Base-by-base conservation (phyloP, 164 flowering plant genomes). In the Nymphaea colorata region DNA sequence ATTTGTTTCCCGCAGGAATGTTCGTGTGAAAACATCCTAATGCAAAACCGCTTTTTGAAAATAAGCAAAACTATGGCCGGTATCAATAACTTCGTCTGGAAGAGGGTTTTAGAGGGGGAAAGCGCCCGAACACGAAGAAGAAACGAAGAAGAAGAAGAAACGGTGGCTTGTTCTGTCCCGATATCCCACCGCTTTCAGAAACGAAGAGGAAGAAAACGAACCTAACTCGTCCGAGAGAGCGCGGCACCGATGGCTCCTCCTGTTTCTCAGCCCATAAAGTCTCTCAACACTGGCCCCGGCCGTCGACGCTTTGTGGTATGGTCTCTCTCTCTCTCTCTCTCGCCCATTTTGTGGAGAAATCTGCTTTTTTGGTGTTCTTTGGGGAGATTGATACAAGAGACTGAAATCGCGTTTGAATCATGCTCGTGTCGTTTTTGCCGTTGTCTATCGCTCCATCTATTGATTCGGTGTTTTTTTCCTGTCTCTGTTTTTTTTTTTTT, bases 251-350 rank as follows among this genome's bases (percentile, higher is more conserved):
- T 68, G 76, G 85, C 96, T 17, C 55, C 77, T 5, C 77, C 83
- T 0, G 78, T 83, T 0, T 83, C 86, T 60, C 78, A 47, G 45
- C 84, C 89, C 0, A 93, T 93, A 42, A 93, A 90, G 81, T 85
- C 96, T 41, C 90, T 93, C 65, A 90, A 90, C 76, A 81, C 70
- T 6, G 70, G 82, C 17, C 65, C 86, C 41, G 89, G 96, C 44
- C 83, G 89, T 60, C 71, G 80, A 55, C 95, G 96, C 61, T 93
- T 88, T 69, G 82, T 78, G 42, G 98, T 92, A 80, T 63, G 81
- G 59, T 3, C 41, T 36, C 41, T 6, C 8, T n/a, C 6, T 61
- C 16, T 59, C 70, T 69, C 65, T n/a, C 43, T 3, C 43, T 42
- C 3, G 11, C 68, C 68, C 42, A 60, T 43, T 2, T 10, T 61